These are phyloP conservation scores for Huntiella omanensis DNA, from an alignment of 2,329 filamentous ascomycete genomes.

Conservation along the genomic window DNA sequence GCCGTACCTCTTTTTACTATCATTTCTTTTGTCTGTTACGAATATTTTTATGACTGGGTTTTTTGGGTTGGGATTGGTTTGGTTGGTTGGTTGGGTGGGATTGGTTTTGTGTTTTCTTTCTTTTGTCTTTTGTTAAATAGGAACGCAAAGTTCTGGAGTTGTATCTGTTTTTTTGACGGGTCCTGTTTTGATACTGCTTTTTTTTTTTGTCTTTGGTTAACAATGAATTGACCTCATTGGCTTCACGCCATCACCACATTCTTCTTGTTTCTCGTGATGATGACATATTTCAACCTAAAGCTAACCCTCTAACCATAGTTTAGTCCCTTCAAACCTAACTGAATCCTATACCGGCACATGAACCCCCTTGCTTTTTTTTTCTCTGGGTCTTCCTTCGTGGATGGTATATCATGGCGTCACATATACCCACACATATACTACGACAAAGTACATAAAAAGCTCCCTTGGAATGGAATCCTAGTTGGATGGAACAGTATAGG, in stretches of 20 bases:
- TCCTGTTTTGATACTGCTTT: too few relatives aligned
- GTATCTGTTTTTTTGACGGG: background rate
- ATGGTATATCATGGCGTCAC: too few relatives aligned
- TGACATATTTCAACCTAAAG: conserved; percentile 1
- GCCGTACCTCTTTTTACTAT: background rate
- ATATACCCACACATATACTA: background rate
- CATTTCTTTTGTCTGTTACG: conserved; percentile 4
- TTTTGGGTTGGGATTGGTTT: background rate
- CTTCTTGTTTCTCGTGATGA: background rate
- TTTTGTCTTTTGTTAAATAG: background rate
- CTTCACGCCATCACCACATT: background rate
- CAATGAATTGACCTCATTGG: background rate
- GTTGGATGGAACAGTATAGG: too few relatives aligned
- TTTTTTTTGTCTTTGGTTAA: background rate
- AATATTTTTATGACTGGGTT: conserved; percentile 1
- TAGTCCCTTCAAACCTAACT: background rate
- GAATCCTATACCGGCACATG: background rate
- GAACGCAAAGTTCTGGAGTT: background rate
- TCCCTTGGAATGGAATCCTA: background rate
- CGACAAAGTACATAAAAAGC: background rate
- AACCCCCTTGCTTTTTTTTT: too few relatives aligned
- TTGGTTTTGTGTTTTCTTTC: background rate
- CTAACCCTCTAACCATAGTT: conserved; percentile 1
- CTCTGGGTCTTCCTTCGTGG: too few relatives aligned
- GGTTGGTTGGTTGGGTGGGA: background rate